Evolutionary conservation across 805 yeast genomes (phyloP).

Genomic region (Candida takata): DNA sequence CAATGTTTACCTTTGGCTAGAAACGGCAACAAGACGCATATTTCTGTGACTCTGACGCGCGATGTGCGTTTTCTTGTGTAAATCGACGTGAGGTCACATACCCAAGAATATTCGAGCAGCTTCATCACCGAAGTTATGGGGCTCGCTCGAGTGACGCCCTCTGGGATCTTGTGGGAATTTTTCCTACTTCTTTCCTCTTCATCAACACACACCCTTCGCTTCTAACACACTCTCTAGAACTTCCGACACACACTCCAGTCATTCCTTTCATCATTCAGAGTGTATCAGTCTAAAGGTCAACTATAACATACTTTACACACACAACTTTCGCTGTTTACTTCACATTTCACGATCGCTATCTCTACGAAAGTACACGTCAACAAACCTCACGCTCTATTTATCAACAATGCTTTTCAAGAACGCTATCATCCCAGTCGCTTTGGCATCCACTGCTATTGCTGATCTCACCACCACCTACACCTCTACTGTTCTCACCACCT

Average conservation of each 20-base stretch:
- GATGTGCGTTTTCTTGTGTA: not conserved
- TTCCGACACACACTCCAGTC: slow-evolving; percentile 23
- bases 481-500: slow-evolving; percentile 31
- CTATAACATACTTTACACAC: not conserved
- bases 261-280: slow-evolving; percentile 25
- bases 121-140: too few species aligned
- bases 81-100: too few species aligned
- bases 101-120: too few species aligned
- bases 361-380: not conserved
- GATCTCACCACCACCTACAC: slow-evolving; percentile 30
- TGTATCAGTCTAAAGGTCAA: slow-evolving; percentile 7
- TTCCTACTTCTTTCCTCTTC: not conserved
- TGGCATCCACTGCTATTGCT: slow-evolving; percentile 27
- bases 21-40: not conserved
- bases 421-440: slow-evolving; percentile 17
- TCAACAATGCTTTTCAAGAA: slow-evolving; percentile 20
- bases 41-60: not conserved
- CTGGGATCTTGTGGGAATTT: not conserved
- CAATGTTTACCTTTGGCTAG: slow-evolving; percentile 5
- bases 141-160: too few species aligned
- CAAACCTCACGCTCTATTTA: not conserved
- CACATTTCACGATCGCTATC: not conserved
- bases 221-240: not conserved
- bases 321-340: not conserved
- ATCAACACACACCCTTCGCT: not conserved